A percentile compares a stretch with the other conserved stretches of the same genome.
These are phyloP conservation scores for Myrica gale DNA, from an alignment of 306 rosid species.

Conservation along the genomic window DNA sequence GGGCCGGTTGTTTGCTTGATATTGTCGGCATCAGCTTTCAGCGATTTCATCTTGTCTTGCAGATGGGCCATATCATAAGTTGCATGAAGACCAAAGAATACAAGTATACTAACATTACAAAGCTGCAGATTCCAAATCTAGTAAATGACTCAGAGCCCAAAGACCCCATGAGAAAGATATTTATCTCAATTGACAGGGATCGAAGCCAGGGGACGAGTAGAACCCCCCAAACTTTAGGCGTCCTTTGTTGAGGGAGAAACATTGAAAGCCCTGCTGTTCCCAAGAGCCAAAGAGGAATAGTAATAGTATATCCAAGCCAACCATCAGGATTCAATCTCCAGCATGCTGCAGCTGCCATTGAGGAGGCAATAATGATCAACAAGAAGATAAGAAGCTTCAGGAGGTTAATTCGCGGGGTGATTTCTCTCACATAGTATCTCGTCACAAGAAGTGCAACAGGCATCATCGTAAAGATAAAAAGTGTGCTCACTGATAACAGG, in stretches of 20 bases:
- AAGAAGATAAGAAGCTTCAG: slow-evolving; percentile 49
- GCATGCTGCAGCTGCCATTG: slow-evolving; percentile 61
- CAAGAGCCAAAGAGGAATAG: slow-evolving; percentile 67
- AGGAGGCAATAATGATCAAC: slow-evolving; percentile 61
- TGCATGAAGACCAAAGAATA: slow-evolving; percentile 77
- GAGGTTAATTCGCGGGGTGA: slow-evolving; percentile 43
- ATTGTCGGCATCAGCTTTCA: slow-evolving; percentile 28
- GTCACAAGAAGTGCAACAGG: slow-evolving; percentile 73
- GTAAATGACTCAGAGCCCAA: slow-evolving; percentile 44
- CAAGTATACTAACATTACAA: slow-evolving; percentile 54
- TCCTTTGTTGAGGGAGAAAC: slow-evolving; percentile 53
- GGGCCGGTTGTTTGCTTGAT: slow-evolving; percentile 38
- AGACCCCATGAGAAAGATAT: slow-evolving; percentile 76
- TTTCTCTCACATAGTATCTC: slow-evolving; percentile 63
- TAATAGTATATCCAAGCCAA: slow-evolving; percentile 55
- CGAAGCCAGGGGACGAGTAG: slow-evolving; percentile 88
- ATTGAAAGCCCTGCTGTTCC: slow-evolving; percentile 54
- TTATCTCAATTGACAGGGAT: slow-evolving; percentile 66
- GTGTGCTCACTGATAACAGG: slow-evolving; percentile 69
- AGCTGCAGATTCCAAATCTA: slow-evolving; percentile 69
- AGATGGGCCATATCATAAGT: slow-evolving; percentile 76
- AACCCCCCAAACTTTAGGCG: slow-evolving; percentile 76
- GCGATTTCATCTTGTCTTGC: slow-evolving; percentile 30
- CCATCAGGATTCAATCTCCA: slow-evolving; percentile 61
- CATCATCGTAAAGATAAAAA: slow-evolving; percentile 70